Evolutionary conservation across 1,139 yeast genomes (phyloP).

Genomic region (Suhomyces kunorum): DNA sequence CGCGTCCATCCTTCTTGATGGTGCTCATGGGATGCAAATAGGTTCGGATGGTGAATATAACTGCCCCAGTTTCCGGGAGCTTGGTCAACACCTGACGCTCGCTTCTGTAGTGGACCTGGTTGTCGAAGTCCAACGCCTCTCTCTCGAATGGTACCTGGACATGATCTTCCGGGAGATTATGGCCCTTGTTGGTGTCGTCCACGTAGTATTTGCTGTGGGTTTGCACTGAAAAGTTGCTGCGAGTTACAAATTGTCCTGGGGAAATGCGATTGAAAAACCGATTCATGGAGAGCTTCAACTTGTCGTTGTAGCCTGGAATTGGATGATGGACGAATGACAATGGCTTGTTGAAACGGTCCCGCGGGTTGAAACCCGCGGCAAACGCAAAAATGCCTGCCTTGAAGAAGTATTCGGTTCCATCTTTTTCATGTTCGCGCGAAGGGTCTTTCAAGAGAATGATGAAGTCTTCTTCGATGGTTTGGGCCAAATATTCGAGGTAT

Average conservation of each 20-base stretch:
- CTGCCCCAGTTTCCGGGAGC: slow-evolving; percentile 54
- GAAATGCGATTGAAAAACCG: slow-evolving; percentile 52
- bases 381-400: slow-evolving; percentile 67
- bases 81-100: slow-evolving; percentile 65
- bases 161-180: slow-evolving; percentile 31
- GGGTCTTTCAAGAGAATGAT: slow-evolving; percentile 57
- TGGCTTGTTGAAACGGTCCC: slow-evolving; percentile 53
- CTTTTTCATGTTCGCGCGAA: slow-evolving; percentile 34
- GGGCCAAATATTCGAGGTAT: slow-evolving; percentile 44
- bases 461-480: slow-evolving; percentile 68
- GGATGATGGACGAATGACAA: slow-evolving; percentile 60
- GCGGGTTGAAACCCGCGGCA: slow-evolving; percentile 77
- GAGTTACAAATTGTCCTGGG: slow-evolving; percentile 55
- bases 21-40: slow-evolving; percentile 61
- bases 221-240: slow-evolving; percentile 66
- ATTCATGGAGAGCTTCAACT: slow-evolving; percentile 62
- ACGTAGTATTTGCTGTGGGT: slow-evolving; percentile 53
- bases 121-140: slow-evolving; percentile 53
- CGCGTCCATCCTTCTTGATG: slow-evolving; percentile 54
- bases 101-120: slow-evolving; percentile 55
- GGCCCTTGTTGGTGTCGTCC: slow-evolving; percentile 53
- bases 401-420: slow-evolving; percentile 58
- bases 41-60: slow-evolving; percentile 63
- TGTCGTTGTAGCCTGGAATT: slow-evolving; percentile 59
- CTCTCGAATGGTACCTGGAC: slow-evolving; percentile 37